phyloP scores from a whole-genome alignment of 2,329 filamentous ascomycete genomes.

The Talaromyces sp. region DNA sequence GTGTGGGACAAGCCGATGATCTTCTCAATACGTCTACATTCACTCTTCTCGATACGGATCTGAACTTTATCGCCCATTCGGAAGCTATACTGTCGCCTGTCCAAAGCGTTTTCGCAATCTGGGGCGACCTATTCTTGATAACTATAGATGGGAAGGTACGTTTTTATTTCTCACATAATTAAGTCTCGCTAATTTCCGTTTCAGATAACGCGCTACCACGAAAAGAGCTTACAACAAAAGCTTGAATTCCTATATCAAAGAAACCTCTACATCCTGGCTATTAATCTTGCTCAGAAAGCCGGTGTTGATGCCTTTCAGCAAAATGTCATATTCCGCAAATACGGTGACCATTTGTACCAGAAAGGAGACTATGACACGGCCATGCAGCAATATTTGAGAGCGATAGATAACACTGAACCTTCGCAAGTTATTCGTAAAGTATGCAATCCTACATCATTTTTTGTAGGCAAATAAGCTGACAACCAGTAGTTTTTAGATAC shows the following conservation, averaged over 20 bases:
- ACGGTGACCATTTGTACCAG: conserved; percentile 90
- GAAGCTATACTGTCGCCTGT: conserved; percentile 79
- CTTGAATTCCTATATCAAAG: conserved; percentile 90
- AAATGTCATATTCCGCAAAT: conserved; percentile 87
- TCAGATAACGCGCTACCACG: conserved; percentile 79
- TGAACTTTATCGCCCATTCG: conserved; percentile 84
- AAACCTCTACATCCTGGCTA: conserved; percentile 86
- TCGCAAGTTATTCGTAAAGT: conserved; percentile 94
- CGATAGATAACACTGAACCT: conserved; percentile 92
- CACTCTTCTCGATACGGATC: conserved; percentile 82
- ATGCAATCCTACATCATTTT: neutral
- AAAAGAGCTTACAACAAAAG: conserved; percentile 85
- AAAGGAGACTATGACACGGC: conserved; percentile 95
- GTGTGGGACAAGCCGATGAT: conserved; percentile 66
- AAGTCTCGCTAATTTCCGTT: conserved; percentile 19
- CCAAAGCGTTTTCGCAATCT: conserved; percentile 75
- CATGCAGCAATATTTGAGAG: conserved; percentile 97
- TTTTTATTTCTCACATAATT: neutral
- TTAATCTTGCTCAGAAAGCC: conserved; percentile 86
- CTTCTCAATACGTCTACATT: conserved; percentile 85
- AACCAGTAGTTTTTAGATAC: conserved; percentile 76
- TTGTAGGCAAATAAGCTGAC: conserved; percentile 14
- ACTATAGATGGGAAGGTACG: conserved; percentile 85
- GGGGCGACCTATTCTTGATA: conserved; percentile 88
- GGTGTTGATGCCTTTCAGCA: conserved; percentile 76